A percentile compares a stretch with the other conserved stretches of the same genome.
These are phyloP conservation scores for Botrytis cinerea DNA, from an alignment of 2,329 filamentous ascomycete genomes.

Conservation along the genomic window DNA sequence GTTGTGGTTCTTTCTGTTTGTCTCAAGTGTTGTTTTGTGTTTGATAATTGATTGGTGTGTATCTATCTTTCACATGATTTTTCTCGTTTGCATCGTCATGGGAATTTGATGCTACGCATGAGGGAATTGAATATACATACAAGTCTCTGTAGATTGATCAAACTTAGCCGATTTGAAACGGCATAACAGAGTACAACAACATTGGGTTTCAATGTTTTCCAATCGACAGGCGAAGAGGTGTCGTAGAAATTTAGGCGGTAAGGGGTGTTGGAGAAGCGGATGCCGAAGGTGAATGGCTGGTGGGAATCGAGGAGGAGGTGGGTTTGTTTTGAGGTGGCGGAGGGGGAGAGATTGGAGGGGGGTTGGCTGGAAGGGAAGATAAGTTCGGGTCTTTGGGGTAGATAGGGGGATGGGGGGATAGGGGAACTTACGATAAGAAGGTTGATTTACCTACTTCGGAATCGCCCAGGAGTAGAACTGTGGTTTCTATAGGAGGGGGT, in stretches of 20 bases:
- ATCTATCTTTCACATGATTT: neutral
- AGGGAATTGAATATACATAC: constrained; percentile 44
- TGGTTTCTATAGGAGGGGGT: constrained; percentile 46
- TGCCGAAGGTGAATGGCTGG: constrained; percentile 61
- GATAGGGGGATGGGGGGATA: neutral
- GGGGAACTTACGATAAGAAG: constrained; percentile 57
- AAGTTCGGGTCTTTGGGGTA: neutral
- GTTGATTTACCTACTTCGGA: constrained; percentile 61
- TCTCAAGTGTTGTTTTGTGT: neutral
- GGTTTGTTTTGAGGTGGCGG: neutral
- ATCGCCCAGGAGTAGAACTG: constrained; percentile 60
- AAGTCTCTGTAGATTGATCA: constrained; percentile 59
- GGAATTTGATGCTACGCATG: neutral
- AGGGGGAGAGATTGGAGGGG: constrained; percentile 43
- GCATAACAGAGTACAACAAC: constrained; percentile 63
- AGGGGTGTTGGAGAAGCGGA: constrained; percentile 48
- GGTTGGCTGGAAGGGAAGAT: constrained; percentile 42
- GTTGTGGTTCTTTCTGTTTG: neutral
- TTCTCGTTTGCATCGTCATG: neutral
- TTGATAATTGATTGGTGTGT: neutral
- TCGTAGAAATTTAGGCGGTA: constrained; percentile 62
- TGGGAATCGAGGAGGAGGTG: constrained; percentile 57
- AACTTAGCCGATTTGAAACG: constrained; percentile 58
- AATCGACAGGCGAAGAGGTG: constrained; percentile 59
- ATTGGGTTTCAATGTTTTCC: constrained; percentile 59